phyloP scores from a whole-genome alignment of 1,139 yeast genomes.

The Pichia kudriavzevii region DNA sequence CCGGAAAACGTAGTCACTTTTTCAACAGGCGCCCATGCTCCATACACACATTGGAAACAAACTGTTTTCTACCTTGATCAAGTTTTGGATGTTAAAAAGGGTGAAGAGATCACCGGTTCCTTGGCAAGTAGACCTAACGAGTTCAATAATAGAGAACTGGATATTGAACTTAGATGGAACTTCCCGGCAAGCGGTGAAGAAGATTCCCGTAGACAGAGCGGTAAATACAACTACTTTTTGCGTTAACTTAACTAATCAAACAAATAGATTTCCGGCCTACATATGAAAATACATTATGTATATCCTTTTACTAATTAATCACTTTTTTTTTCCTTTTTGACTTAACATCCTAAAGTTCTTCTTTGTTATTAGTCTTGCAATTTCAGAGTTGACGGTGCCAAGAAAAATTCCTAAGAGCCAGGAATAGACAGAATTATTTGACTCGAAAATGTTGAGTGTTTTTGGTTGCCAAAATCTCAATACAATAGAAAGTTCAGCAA shows the following conservation, averaged over 20 bases:
- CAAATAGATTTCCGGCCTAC: no score
- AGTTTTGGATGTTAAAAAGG: conserved; percentile 69
- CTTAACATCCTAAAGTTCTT: no score
- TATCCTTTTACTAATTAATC: no score
- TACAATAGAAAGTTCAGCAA: no score
- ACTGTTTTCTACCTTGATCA: conserved; percentile 87
- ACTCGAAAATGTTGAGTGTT: no score
- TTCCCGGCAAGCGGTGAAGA: conserved; percentile 47
- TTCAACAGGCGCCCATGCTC: conserved; percentile 76
- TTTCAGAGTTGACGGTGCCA: no score
- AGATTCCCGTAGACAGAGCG: conserved; percentile 45
- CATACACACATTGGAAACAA: conserved; percentile 95
- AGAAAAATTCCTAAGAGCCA: no score
- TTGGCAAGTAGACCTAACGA: conserved; percentile 72
- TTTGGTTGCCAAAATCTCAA: no score
- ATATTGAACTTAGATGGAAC: conserved; percentile 56
- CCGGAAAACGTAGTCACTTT: conserved; percentile 42
- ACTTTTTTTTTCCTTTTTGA: no score
- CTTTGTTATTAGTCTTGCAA: no score
- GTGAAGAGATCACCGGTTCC: conserved; percentile 66
- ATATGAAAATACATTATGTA: no score
- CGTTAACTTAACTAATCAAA: conserved; percentile 44
- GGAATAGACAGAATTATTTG: no score
- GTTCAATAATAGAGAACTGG: conserved; percentile 77
- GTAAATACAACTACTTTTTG: conserved; percentile 58